Evolutionary conservation across 2,329 filamentous ascomycete species (phyloP).

Genomic region (Tolypocladium inflatum): DNA sequence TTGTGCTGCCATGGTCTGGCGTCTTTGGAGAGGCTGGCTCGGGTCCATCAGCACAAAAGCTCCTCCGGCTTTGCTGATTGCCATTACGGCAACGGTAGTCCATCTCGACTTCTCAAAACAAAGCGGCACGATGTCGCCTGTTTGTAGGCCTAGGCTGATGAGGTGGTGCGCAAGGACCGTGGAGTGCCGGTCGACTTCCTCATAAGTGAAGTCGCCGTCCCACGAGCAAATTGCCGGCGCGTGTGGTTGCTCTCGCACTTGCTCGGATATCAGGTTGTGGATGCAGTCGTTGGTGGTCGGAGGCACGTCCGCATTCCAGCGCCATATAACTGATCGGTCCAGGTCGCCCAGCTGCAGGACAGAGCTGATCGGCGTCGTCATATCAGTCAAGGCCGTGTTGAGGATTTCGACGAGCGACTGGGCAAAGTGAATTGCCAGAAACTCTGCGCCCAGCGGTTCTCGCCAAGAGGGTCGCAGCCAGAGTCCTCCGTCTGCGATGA

Average conservation of each 20-base stretch:
- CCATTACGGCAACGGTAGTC: conserved; percentile 19
- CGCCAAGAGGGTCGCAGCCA: no score
- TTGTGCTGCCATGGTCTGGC: conserved; percentile 2
- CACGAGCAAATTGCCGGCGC: conserved; percentile 18
- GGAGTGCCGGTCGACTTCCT: conserved; percentile 11
- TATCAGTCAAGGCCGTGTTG: no score
- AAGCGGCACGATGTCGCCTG: conserved; percentile 16
- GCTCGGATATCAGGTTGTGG: conserved; percentile 15
- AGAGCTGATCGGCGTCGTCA: no score
- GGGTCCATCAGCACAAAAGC: conserved; percentile 22
- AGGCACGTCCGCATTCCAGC: no score
- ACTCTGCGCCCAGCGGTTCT: no score
- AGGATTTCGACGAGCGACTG: no score
- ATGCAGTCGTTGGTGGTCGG: conserved; percentile 9
- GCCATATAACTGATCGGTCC: no score
- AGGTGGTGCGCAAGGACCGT: conserved; percentile 14
- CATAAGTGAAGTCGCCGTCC: conserved; percentile 20
- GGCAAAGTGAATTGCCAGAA: no score
- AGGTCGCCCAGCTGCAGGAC: no score
- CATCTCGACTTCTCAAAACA: conserved; percentile 21
- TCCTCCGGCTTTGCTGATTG: conserved; percentile 21
- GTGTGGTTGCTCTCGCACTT: conserved; percentile 10
- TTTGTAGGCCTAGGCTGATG: conserved; percentile 11
- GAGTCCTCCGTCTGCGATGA: no score
- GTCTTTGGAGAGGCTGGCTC: no score